Base-by-base conservation (phyloP, 2,329 filamentous ascomycete species). In the Penicillium janthinellum region DNA sequence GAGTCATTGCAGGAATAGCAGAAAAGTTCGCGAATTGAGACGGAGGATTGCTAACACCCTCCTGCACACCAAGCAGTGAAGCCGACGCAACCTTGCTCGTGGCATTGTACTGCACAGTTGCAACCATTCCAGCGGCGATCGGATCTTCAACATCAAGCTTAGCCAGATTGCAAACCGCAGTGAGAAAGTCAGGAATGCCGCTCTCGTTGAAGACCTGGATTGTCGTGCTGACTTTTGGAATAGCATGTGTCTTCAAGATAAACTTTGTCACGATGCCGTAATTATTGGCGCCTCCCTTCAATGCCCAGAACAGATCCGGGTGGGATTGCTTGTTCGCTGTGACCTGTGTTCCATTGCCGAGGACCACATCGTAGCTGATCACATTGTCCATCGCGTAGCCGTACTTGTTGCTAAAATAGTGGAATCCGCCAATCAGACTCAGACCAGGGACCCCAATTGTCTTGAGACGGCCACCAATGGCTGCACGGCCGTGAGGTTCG, bases 381-480 rank as follows among this genome's bases (percentile, higher is more conserved):
- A 76, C 70, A 31, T 71, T 74, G 55, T 75, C 72, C 63, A 71
- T 73, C 3, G 67, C 74, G 17, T 70, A 75, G 7, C 75, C 75
- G 49, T 71, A 64, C 25, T 70, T 69, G 53, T 70, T 69, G 48
- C 66, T 69, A 54, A 73, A 74, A 38, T 71, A 75, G 17, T 71
- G 70, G 20, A 73, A 59, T 4, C 75, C 74, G 39, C 76, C 75
- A 39, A 76, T 75, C 1, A 77, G 62, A 2, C 68, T 66, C 1
- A 77, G 65, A 4, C 76, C 76, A 0, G 69, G 71, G 3, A 78
- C 72, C 3, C 75, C 76, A 37, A 78, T 75, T 2, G 61, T 66
- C 22, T 70, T 69, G 7, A 69, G 59, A 6, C 76, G 69, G 7
- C 74, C 76, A 5, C 76, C 76, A 12, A 72, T 62, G 7, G 67